Percentiles rank a stretch among this genome's conserved stretches.
These are phyloP conservation scores for Brassica hybrid DNA, from an alignment of 441 rosid genomes.

Conservation along the genomic window DNA sequence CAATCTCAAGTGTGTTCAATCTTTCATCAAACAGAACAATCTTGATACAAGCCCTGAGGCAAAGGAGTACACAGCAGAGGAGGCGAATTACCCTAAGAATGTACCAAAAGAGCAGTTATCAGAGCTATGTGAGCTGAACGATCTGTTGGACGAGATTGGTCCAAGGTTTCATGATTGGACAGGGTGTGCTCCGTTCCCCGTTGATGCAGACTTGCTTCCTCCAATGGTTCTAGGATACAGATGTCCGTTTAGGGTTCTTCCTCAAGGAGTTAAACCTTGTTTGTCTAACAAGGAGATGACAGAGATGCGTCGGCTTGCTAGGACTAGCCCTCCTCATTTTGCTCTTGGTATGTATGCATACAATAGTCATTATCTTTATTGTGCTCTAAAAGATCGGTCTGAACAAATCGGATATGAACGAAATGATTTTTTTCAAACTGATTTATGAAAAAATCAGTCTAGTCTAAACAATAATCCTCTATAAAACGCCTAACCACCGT, in stretches of 20 bases:
- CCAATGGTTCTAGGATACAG: conserved; percentile 66
- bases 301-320: conserved; percentile 66
- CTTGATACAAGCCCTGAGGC: no score
- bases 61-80: conserved; percentile 43
- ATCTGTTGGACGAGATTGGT: conserved; percentile 80
- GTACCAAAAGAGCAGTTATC: conserved; percentile 61
- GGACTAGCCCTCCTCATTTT: conserved; percentile 83
- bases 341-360: conserved; percentile 62
- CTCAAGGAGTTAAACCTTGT: conserved; percentile 63
- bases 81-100: conserved; percentile 51
- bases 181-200: conserved; percentile 86
- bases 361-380: background rate
- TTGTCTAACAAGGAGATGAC: conserved; percentile 71
- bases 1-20: conserved; percentile 70
- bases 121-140: conserved; percentile 63
- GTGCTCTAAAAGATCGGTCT: no score
- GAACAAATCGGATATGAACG: no score
- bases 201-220: conserved; percentile 91
- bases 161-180: conserved; percentile 91
- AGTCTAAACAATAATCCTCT: no score
- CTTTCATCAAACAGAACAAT: conserved; percentile 52
- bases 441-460: no score
- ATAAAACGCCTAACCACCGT: no score
- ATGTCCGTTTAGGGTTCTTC: conserved; percentile 78
- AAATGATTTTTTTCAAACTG: no score